Conservation (phyloP, 768 basidiomycete species). For the Coprinellus aureogranulatus region DNA sequence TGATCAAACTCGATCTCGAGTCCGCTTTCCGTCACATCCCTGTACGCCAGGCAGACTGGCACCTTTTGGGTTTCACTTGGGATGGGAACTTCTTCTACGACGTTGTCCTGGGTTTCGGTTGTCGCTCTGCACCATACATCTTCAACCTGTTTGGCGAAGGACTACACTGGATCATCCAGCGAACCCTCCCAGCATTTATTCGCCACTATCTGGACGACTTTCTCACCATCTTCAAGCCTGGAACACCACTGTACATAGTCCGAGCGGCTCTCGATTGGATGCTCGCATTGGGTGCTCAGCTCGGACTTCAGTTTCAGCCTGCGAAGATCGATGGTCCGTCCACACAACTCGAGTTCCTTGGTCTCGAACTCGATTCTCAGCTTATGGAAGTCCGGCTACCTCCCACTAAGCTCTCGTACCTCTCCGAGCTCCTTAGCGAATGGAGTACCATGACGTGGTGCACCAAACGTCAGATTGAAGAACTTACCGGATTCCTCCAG, state of each 20-base stretch:
- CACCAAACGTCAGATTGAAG: background rate
- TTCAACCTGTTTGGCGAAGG: conserved; percentile 39
- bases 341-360: conserved; percentile 23
- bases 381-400: conserved; percentile 30
- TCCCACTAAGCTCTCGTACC: conserved; percentile 22
- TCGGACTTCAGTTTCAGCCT: conserved; percentile 28
- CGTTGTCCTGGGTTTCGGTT: conserved; percentile 31
- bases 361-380: conserved; percentile 20
- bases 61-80: conserved; percentile 32
- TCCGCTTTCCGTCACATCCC: conserved; percentile 38
- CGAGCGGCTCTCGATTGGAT: conserved; percentile 27
- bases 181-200: conserved; percentile 26
- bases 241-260: conserved; percentile 2
- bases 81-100: conserved; percentile 22
- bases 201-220: conserved; percentile 38
- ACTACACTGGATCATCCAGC: conserved; percentile 37
- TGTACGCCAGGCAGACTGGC: conserved; percentile 26
- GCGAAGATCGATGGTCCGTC: conserved; percentile 25
- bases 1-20: conserved; percentile 34
- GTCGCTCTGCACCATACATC: conserved; percentile 34
- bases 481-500: background rate
- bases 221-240: conserved; percentile 21
- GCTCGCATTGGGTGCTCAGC: conserved; percentile 21
- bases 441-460: conserved; percentile 14
- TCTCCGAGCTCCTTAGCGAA: conserved; percentile 17